These are phyloP conservation scores for Bothriochloa decipiens DNA, from an alignment of 176 grass and related monocot species.

Conservation along the genomic window DNA sequence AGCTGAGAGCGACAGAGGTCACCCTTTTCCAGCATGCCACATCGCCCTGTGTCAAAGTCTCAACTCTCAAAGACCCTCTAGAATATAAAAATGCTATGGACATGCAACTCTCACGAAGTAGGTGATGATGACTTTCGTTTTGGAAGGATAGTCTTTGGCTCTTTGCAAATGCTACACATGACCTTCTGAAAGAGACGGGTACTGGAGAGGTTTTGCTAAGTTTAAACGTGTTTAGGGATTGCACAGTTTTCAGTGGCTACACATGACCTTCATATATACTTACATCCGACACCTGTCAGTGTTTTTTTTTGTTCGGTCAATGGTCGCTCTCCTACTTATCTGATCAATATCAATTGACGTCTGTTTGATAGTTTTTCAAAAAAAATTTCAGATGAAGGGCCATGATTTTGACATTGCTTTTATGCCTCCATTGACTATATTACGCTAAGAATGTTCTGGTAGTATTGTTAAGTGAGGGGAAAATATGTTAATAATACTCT, in stretches of 20 bases:
- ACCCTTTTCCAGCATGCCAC: slow-evolving; percentile 29
- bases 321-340: neutral
- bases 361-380: neutral
- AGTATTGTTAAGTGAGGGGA: neutral
- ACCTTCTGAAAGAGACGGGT: neutral
- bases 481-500: neutral
- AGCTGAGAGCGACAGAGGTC: slow-evolving; percentile 24
- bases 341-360: neutral
- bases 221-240: neutral
- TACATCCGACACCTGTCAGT: too few species aligned
- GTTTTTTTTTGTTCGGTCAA: too few species aligned
- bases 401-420: neutral
- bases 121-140: neutral
- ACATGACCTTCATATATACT: neutral
- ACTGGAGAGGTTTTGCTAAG: neutral
- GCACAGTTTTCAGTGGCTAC: neutral
- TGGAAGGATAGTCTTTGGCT: neutral
- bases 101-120: neutral
- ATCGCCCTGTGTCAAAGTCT: slow-evolving; percentile 9
- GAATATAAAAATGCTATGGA: neutral
- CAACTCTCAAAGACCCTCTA: neutral
- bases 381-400: neutral
- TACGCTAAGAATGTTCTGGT: neutral
- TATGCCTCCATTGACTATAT: neutral
- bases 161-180: neutral